phyloP scores from a whole-genome alignment of 768 basidiomycete species.

The Cyclocybe cylindracea region DNA sequence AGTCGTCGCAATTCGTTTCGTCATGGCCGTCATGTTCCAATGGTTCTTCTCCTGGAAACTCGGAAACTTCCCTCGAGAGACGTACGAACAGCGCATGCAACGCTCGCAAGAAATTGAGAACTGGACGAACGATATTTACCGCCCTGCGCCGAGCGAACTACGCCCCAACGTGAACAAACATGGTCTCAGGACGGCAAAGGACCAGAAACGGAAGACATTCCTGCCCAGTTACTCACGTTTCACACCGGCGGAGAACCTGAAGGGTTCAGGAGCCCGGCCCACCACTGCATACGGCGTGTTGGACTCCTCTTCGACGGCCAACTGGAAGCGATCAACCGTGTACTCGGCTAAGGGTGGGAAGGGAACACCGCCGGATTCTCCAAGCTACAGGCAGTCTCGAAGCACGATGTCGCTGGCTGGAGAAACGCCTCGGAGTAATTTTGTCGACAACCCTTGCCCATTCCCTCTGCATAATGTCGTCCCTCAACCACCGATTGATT shows the following conservation, averaged over 20 bases:
- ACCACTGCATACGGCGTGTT: conserved; percentile 67
- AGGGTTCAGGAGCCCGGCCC: conserved; percentile 53
- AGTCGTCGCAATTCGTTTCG: conserved; percentile 92
- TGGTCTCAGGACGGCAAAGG: conserved; percentile 51
- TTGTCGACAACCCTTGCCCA: conserved; percentile 77
- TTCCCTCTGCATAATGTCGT: conserved; percentile 92
- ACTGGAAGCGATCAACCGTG: background rate
- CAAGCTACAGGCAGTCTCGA: conserved; percentile 71
- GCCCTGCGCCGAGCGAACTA: conserved; percentile 86
- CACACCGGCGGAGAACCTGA: conserved; percentile 69
- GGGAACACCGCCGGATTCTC: conserved; percentile 71
- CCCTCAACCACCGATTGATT: conserved; percentile 88
- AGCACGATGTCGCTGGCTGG: conserved; percentile 79
- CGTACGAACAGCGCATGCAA: conserved; percentile 88
- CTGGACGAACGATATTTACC: conserved; percentile 96
- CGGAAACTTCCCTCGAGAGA: conserved; percentile 91
- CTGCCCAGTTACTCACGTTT: conserved; percentile 73
- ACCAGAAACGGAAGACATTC: conserved; percentile 53
- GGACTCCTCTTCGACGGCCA: conserved; percentile 50
- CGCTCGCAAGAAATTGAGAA: conserved; percentile 90
- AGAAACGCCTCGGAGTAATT: conserved; percentile 43
- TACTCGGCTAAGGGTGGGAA: conserved; percentile 37
- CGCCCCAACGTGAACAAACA: conserved; percentile 86
- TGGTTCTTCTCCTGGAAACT: conserved; percentile 99
- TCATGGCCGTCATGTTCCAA: conserved; percentile 94